phyloP scores from a whole-genome alignment of 768 basidiomycete genomes.

The Mycena haematopus region DNA sequence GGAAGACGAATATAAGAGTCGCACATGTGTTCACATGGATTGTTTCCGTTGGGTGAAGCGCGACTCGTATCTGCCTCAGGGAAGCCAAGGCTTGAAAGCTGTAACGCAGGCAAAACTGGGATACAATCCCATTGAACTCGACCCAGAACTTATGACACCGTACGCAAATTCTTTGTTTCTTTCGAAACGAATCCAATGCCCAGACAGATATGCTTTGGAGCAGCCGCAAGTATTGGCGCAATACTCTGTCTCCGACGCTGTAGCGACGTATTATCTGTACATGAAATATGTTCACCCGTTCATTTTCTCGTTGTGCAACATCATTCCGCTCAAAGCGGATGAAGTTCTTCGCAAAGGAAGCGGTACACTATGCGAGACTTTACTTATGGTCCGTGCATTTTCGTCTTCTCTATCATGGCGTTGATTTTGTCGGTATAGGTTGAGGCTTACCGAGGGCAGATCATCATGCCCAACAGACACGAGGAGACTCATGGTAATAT shows the following conservation, averaged over 20 bases:
- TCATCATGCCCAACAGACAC: conserved; percentile 98
- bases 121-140: conserved; percentile 95
- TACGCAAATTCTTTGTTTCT: conserved; percentile 48
- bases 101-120: conserved; percentile 96
- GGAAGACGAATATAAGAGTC: conserved; percentile 95
- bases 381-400: conserved; percentile 84
- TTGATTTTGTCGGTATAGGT: conserved; percentile 60
- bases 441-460: conserved; percentile 88
- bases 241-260: conserved; percentile 99
- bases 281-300: conserved; percentile 99
- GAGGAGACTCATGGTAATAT: conserved; percentile 92
- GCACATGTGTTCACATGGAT: conserved; percentile 96
- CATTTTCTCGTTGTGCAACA: conserved; percentile 98
- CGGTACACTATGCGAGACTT: conserved; percentile 95
- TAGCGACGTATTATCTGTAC: conserved; percentile 99
- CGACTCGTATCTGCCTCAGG: conserved; percentile 97
- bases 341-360: conserved; percentile 96
- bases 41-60: conserved; percentile 99
- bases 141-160: conserved; percentile 99
- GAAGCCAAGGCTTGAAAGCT: conserved; percentile 97
- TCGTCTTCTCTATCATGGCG: background rate
- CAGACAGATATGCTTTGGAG: conserved; percentile 89
- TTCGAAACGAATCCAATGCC: conserved; percentile 8
- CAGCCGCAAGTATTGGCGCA: conserved; percentile 94
- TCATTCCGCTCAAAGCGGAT: conserved; percentile 95